These are phyloP conservation scores for Gnomoniopsis smithogilvyi DNA, from an alignment of 2,329 filamentous ascomycete species.

Conservation along the genomic window DNA sequence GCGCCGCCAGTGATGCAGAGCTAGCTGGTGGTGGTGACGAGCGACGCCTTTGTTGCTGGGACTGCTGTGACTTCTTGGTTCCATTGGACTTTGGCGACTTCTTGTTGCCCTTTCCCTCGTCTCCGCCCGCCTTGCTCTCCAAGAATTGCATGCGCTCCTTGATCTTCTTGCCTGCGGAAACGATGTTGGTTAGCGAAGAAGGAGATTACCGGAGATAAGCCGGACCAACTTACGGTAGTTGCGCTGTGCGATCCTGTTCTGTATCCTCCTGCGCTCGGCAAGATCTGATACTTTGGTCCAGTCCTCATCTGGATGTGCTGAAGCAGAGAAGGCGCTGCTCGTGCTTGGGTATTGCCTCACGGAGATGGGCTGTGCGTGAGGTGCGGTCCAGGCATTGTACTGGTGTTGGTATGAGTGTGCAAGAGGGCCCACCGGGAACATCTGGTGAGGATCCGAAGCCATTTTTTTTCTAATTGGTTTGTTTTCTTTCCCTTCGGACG, in stretches of 20 bases:
- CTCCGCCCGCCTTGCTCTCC: conserved; percentile 67
- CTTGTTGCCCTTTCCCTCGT: conserved; percentile 36
- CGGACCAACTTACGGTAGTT: conserved; percentile 72
- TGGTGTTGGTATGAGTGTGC: conserved; percentile 15
- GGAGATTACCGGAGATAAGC: conserved; percentile 4
- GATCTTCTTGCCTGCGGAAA: conserved; percentile 74
- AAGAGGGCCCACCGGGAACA: conserved; percentile 17
- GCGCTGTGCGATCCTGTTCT: conserved; percentile 95
- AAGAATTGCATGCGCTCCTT: conserved; percentile 86
- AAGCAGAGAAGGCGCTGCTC: conserved; percentile 92
- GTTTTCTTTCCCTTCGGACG: not conserved
- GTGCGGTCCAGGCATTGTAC: conserved; percentile 16
- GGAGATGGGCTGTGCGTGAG: conserved; percentile 17
- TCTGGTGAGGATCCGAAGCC: conserved; percentile 17
- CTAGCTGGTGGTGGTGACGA: conserved; percentile 22
- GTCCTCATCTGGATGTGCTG: conserved; percentile 93
- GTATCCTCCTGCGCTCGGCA: conserved; percentile 87
- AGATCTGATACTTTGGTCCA: conserved; percentile 99
- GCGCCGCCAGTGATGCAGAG: conserved; percentile 29
- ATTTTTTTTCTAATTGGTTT: conserved; percentile 11
- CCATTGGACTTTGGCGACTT: conserved; percentile 41
- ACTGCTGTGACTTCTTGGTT: conserved; percentile 23
- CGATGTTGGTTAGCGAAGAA: conserved; percentile 7
- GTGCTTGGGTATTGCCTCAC: conserved; percentile 44
- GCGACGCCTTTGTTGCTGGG: conserved; percentile 23